These are phyloP conservation scores for Pachysandra terminalis DNA, from an alignment of 164 flowering plant species.

Conservation along the genomic window DNA sequence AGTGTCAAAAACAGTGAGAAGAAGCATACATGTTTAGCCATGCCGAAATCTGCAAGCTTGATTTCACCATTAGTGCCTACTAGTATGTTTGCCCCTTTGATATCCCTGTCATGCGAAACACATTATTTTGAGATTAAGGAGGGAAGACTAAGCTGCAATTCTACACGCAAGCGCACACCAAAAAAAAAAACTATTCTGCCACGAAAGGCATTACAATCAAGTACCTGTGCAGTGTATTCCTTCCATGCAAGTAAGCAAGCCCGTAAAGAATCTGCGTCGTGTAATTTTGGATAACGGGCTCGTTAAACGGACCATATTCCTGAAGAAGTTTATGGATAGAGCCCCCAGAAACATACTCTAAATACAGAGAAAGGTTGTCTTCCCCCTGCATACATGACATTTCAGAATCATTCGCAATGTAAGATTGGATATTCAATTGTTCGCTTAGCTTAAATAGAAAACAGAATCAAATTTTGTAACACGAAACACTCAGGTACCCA, in stretches of 20 bases:
- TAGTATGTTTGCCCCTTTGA: conserved; percentile 81
- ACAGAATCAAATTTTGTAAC: background rate
- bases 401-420: background rate
- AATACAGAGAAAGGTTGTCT: conserved; percentile 53
- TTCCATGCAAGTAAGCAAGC: conserved; percentile 70
- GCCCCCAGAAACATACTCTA: conserved; percentile 84
- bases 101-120: conserved; percentile 46
- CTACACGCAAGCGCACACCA: too few relatives aligned
- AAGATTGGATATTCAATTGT: background rate
- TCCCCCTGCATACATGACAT: conserved; percentile 39
- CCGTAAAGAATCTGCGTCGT: conserved; percentile 70
- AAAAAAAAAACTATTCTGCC: background rate
- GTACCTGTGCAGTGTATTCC: conserved; percentile 66
- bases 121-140: background rate
- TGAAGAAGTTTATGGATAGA: conserved; percentile 74
- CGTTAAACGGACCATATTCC: conserved; percentile 69
- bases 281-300: conserved; percentile 58
- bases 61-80: conserved; percentile 70
- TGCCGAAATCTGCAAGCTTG: conserved; percentile 79
- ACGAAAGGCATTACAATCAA: background rate
- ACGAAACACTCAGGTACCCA: background rate
- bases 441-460: conserved; percentile 1
- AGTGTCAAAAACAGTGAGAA: background rate
- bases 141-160: background rate
- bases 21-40: conserved; percentile 78